Evolutionary conservation across 129 eudicot genomes (phyloP).

Genomic region (Gnaphalium uliginosum): DNA sequence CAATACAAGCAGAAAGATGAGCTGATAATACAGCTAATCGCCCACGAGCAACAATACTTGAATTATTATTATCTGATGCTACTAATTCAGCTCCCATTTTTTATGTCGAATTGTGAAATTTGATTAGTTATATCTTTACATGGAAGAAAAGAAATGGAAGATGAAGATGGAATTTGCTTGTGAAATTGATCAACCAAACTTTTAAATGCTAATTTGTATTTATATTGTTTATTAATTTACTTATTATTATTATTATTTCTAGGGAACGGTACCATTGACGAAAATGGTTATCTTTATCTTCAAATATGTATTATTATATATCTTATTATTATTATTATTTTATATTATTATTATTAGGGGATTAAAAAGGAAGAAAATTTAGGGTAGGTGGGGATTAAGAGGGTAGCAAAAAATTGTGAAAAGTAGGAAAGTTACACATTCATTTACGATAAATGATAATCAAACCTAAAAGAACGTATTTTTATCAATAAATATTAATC

Average conservation of each 20-base stretch:
- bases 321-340: too few relatives aligned
- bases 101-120: not conserved
- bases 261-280: conserved; percentile 24
- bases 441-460: too few relatives aligned
- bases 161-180: conserved; percentile 27
- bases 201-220: not conserved
- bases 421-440: too few relatives aligned
- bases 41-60: conserved; percentile 52
- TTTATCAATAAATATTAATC: too few relatives aligned
- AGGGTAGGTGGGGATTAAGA: too few relatives aligned
- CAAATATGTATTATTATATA: too few relatives aligned
- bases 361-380: too few relatives aligned
- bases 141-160: not conserved
- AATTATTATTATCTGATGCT: not conserved
- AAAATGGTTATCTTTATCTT: conserved; percentile 25
- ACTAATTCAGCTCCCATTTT: conserved; percentile 34
- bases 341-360: too few relatives aligned
- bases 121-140: not conserved
- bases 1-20: conserved; percentile 56
- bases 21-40: conserved; percentile 80
- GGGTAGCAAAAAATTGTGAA: too few relatives aligned
- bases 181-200: conserved; percentile 28
- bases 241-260: conserved; percentile 21
- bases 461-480: too few relatives aligned
- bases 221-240: not conserved